These are phyloP conservation scores for Primulina eburnea DNA, from an alignment of 257 asterid species.

Conservation along the genomic window DNA sequence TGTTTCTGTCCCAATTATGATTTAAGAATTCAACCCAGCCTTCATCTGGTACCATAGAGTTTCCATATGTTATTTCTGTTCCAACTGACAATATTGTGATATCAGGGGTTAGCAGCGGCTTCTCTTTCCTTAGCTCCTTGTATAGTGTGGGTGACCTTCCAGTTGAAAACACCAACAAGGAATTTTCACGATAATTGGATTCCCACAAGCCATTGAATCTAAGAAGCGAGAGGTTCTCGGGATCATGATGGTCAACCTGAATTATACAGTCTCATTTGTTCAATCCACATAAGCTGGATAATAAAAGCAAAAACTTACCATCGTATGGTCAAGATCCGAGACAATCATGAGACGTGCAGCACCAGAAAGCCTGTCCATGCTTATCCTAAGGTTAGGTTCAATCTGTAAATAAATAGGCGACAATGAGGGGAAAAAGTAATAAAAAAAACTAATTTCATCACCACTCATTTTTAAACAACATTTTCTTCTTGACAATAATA, in stretches of 20 bases:
- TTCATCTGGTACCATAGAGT: conserved; percentile 89
- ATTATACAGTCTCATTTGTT: conserved; percentile 24
- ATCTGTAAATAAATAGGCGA: conserved; percentile 39
- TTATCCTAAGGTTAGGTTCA: conserved; percentile 27
- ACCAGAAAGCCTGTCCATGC: conserved; percentile 69
- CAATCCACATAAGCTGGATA: conserved; percentile 11
- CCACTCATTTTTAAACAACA: conserved; percentile 10
- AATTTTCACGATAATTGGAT: conserved; percentile 72
- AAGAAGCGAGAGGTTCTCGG: conserved; percentile 74
- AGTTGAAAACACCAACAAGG: conserved; percentile 92
- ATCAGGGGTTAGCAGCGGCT: conserved; percentile 98
- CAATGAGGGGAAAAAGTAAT: conserved; percentile 2
- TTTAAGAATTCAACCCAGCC: conserved; percentile 83
- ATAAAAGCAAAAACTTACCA: conserved; percentile 53
- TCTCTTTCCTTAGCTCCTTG: conserved; percentile 90
- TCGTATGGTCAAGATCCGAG: conserved; percentile 95
- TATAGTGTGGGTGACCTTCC: conserved; percentile 95
- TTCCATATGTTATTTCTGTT: conserved; percentile 95
- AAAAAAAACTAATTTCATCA: too few relatives aligned
- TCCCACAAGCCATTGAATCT: conserved; percentile 98
- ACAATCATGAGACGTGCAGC: conserved; percentile 88
- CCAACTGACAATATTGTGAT: conserved; percentile 95
- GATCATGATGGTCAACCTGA: conserved; percentile 95
- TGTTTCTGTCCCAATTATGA: conserved; percentile 87
- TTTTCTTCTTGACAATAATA: neutral